Base-by-base conservation (phyloP, 1,284 basidiomycete genomes). In the Psilocybe mexicana region DNA sequence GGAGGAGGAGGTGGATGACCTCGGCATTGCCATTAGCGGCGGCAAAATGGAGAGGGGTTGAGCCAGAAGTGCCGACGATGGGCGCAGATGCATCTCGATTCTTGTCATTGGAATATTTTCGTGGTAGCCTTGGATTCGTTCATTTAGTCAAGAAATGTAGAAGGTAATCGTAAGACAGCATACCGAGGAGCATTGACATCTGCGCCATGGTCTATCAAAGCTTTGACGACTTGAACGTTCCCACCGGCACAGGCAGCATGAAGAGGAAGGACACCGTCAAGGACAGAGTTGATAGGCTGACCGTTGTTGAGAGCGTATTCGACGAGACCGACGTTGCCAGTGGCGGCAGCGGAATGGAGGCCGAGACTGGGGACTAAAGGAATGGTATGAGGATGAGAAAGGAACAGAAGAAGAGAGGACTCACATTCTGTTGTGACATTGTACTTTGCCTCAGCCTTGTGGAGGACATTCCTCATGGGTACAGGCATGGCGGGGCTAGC, bases 11-110 rank as follows among this genome's bases (percentile, higher is more conserved):
- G 60, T 80, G 82, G 43, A 93, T 84, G 64, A 93, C 84, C 18
- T 79, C 73, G 33, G 83, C 83, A 72, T 97, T 92, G 3, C 94
- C 94, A 63, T 96, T 94, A 24, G 94, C 93, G 28, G 93, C 89
- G 5, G 94, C 94, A 70, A 96, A 97, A 69, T 97, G 94, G n/a
- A 97, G 83, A 0, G 94, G 92, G 0, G 94, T 96, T 1, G 93
- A 93, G 18, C 93, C 93, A 12, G 85, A 83, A 2, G 88, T 86
- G 44, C 92, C 93, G 35, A 93, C 86, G 64, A 89, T 88, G 57
- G 85, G 85, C 1, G 79, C 78, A 28, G 87, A 79, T 12, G 82
- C 65, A 70, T 88, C 78, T 66, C 88, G 75, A 69, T 79, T 79
- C 70, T 83, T 87, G 69, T 92, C 89, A 69, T 78, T 79, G n/a